These are phyloP conservation scores for Lobulomyces angularis DNA, from an alignment of 192 early-diverging fungal genomes.

Conservation along the genomic window DNA sequence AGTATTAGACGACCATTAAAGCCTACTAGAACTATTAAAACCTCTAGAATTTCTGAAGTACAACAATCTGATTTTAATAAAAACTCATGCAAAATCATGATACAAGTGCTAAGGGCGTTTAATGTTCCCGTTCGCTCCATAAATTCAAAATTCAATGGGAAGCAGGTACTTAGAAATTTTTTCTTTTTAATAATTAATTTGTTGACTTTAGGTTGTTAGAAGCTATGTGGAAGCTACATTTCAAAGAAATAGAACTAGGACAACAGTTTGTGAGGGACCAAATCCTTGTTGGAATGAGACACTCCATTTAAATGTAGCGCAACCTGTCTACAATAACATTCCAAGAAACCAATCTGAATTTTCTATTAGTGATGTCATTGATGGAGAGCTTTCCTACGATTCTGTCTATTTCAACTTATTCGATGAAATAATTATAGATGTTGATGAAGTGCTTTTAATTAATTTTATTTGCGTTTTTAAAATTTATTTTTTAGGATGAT, in stretches of 20 bases:
- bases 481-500: conserved; percentile 20
- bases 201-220: conserved; percentile 18
- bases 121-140: conserved; percentile 26
- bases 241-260: conserved; percentile 22
- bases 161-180: conserved; percentile 1
- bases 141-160: not conserved
- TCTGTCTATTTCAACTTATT: conserved; percentile 40
- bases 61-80: conserved; percentile 5
- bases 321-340: too few relatives aligned
- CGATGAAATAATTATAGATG: conserved; percentile 38
- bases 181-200: conserved; percentile 6
- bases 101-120: conserved; percentile 28
- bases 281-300: conserved; percentile 49
- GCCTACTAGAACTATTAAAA: conserved; percentile 20
- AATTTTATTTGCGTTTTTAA: not conserved
- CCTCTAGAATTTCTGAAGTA: too few relatives aligned
- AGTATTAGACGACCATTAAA: conserved; percentile 28
- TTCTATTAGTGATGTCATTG: conserved; percentile 21
- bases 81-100: conserved; percentile 25
- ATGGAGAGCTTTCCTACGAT: conserved; percentile 29
- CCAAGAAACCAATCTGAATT: conserved; percentile 27
- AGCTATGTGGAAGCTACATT: conserved; percentile 39
- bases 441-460: conserved; percentile 13
- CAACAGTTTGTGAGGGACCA: conserved; percentile 23
- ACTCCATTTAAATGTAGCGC: conserved; percentile 19